Percentiles rank a stretch among this genome's conserved stretches.
phyloP scores from a whole-genome alignment of 768 basidiomycete species.

The Dacryopinax primogenitus region DNA sequence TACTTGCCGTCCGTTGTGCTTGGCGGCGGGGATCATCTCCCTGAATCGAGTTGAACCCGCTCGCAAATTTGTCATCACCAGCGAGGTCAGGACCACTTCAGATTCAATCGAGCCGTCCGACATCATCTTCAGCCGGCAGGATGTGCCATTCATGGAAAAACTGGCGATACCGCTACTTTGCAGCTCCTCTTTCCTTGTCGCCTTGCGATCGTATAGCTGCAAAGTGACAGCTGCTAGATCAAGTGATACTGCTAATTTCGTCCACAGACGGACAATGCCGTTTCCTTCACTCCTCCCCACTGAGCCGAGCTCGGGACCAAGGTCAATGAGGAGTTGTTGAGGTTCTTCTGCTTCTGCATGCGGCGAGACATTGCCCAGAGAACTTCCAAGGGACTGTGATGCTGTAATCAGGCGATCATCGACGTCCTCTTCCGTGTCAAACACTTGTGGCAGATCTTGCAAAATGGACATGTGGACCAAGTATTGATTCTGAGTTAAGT shows the following conservation, averaged over 20 bases:
- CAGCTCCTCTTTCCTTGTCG: conserved; percentile 42
- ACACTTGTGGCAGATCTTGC: conserved; percentile 54
- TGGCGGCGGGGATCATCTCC: conserved; percentile 87
- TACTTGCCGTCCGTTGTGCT: conserved; percentile 76
- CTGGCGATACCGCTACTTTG: conserved; percentile 71
- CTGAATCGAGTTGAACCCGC: conserved; percentile 73
- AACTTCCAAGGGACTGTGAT: conserved; percentile 13
- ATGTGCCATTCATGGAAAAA: conserved; percentile 70
- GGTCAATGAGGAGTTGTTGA: conserved; percentile 22
- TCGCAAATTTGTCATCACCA: conserved; percentile 81
- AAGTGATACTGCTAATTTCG: conserved; percentile 60
- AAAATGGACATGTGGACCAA: conserved; percentile 50
- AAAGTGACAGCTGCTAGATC: conserved; percentile 59
- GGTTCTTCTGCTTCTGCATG: conserved; percentile 11
- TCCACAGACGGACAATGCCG: conserved; percentile 39
- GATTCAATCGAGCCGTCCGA: conserved; percentile 76
- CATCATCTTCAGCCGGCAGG: conserved; percentile 64
- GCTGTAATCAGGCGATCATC: conserved; percentile 24
- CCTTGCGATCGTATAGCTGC: conserved; percentile 68
- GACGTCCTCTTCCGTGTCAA: conserved; percentile 39
- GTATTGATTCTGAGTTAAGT: conserved; percentile 78
- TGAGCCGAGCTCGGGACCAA: conserved; percentile 29
- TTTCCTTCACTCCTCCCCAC: conserved; percentile 21
- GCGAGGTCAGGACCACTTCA: conserved; percentile 76
- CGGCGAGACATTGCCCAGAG: conserved; percentile 17